phyloP scores from a whole-genome alignment of 257 asterid genomes.

The Solanum tarapatanum region DNA sequence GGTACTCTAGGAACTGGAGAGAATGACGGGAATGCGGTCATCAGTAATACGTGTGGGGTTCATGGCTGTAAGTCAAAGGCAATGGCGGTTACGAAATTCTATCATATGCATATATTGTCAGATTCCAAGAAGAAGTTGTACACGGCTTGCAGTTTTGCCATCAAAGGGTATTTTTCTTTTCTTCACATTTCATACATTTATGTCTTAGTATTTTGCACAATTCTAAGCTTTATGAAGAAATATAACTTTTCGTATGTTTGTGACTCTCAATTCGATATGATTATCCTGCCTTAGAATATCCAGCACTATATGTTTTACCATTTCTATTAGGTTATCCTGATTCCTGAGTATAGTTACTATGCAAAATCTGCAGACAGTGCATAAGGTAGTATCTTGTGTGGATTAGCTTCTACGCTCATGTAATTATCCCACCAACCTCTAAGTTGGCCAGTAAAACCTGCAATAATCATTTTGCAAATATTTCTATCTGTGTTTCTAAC shows the following conservation, averaged over 20 bases:
- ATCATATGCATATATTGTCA: constrained; percentile 59
- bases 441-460: no score
- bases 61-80: constrained; percentile 44
- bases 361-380: no score
- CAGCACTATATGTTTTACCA: no score
- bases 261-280: not conserved
- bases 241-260: not conserved
- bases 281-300: no score
- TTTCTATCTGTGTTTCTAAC: no score
- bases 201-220: not conserved
- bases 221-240: not conserved
- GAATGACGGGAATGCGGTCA: not conserved
- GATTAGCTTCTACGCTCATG: no score
- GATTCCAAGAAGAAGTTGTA: constrained; percentile 75
- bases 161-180: constrained; percentile 45
- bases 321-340: no score
- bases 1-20: constrained; percentile 8
- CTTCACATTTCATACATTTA: not conserved
- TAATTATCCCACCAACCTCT: no score
- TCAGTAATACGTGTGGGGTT: constrained; percentile 22
- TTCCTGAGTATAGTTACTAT: no score
- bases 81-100: constrained; percentile 44
- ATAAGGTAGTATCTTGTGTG: no score
- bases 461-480: no score
- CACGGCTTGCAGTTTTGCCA: constrained; percentile 56